Percentiles rank a stretch among this genome's conserved stretches.
These are phyloP conservation scores for Termitomyces sp. DNA, from an alignment of 1,284 basidiomycete species.

Conservation along the genomic window DNA sequence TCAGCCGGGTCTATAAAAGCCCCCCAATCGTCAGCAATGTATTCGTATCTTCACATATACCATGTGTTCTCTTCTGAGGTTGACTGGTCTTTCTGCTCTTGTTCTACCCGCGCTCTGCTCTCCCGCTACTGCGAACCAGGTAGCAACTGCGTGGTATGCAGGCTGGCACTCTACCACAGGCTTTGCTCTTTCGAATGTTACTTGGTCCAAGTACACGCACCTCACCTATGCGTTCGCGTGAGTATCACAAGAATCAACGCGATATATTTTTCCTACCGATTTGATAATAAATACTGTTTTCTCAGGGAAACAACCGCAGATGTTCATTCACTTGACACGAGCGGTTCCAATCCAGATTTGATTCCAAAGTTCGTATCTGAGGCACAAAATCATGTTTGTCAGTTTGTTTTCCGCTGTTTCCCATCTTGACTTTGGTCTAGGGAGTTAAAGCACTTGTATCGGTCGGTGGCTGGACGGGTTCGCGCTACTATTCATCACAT, in stretches of 20 bases:
- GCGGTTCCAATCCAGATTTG: slow-evolving; percentile 36
- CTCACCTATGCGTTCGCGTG: slow-evolving; percentile 55
- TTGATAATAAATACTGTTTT: background rate
- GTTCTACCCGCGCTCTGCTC: slow-evolving; percentile 11
- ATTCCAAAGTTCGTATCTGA: slow-evolving; percentile 49
- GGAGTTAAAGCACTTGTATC: slow-evolving; percentile 73
- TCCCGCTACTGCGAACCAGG: slow-evolving; percentile 8
- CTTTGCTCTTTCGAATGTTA: slow-evolving; percentile 36
- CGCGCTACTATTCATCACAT: slow-evolving; percentile 69
- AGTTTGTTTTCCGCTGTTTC: background rate
- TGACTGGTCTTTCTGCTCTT: slow-evolving; percentile 9
- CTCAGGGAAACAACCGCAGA: slow-evolving; percentile 45
- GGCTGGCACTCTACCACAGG: slow-evolving; percentile 39
- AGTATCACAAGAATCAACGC: slow-evolving; percentile 21
- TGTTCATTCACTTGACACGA: slow-evolving; percentile 36
- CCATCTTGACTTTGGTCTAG: slow-evolving; percentile 21
- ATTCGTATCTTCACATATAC: background rate
- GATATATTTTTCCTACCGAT: background rate
- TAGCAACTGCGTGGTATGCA: slow-evolving; percentile 40
- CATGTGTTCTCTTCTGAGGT: slow-evolving; percentile 5
- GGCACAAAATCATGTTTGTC: slow-evolving; percentile 48
- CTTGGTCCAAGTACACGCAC: slow-evolving; percentile 48
- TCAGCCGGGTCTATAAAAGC: slow-evolving; percentile 5
- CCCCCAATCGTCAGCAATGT: background rate
- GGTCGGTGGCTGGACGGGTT: slow-evolving; percentile 88